Evolutionary conservation across 345 rosid species (phyloP), one percentile per base, ranked within the genome.

Genomic region (Ceriops tagal): DNA sequence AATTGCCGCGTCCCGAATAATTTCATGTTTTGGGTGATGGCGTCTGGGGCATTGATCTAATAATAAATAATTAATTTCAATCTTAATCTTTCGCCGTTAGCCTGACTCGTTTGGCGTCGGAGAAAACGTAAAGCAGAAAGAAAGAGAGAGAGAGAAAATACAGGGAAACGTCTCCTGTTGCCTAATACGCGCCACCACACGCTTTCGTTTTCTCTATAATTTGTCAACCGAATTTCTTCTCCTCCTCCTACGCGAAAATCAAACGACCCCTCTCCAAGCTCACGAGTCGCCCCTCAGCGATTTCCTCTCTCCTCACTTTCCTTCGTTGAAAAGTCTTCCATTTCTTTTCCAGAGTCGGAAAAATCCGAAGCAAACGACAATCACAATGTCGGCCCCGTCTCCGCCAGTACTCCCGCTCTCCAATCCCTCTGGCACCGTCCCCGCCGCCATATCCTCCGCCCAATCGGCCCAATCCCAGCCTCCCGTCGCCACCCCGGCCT

Each of bases 401-500:
- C 85, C 87, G 10, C 83, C 87, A 1, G 47, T 84, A 59, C 87
- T 84, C 61, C 87, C 83, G 2, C 28, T 83, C 58, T 71, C 83
- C 67, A 76, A 69, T 56, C 52, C 70, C 8, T 24, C 30, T 22
- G 10, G 63, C 69, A 22, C 70, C 61, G 4, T 55, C 6, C 59
- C 55, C 63, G 5, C 51, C 70, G 55, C 26, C 75, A 9, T 8
- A 63, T 0, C 77, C 37, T 8, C 80, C 62, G 64, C 68, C 43
- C 32, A 49, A 20, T 49, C 72, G 51, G 65, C 68, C 71, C 68
- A 64, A 52, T 60, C 82, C 47, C 81, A 76, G 64, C 75, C 81
- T 21, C 83, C 87, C 19, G 66, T 81, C 69, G 80, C 85, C 60
- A 77, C 85, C 53, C 85, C 85, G 1, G 85, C 85, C 64, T 70